Conservation (phyloP, 768 basidiomycete species). For the Boletus patriciae region DNA sequence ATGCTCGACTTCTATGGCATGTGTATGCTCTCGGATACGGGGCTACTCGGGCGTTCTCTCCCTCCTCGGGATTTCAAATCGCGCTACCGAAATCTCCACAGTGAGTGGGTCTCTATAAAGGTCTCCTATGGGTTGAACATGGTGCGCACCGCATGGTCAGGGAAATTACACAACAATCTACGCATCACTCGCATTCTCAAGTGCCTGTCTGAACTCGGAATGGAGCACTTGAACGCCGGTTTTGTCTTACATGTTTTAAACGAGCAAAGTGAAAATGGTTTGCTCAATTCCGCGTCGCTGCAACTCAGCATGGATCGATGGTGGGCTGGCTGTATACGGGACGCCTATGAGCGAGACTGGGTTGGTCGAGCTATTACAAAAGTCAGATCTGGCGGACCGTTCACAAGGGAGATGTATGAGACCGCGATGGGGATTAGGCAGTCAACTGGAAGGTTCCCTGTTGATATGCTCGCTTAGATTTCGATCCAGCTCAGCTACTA, state of each 20-base stretch:
- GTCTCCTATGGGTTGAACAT: not conserved
- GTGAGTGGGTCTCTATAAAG: slow-evolving; percentile 43
- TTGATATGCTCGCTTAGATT: not conserved
- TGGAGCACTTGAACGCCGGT: slow-evolving; percentile 62
- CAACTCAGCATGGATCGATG: slow-evolving; percentile 69
- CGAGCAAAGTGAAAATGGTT: slow-evolving; percentile 61
- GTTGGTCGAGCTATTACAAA: slow-evolving; percentile 49
- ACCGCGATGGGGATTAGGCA: slow-evolving; percentile 44
- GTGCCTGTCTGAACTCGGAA: slow-evolving; percentile 67
- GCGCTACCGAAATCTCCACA: slow-evolving; percentile 62
- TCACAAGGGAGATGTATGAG: slow-evolving; percentile 60
- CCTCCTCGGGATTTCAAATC: slow-evolving; percentile 50
- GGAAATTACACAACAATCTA: slow-evolving; percentile 70
- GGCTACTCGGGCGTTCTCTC: slow-evolving; percentile 53
- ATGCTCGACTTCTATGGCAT: slow-evolving; percentile 86
- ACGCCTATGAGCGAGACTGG: slow-evolving; percentile 58
- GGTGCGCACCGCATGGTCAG: slow-evolving; percentile 35
- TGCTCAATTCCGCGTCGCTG: slow-evolving; percentile 50
- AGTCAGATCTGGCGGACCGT: slow-evolving; percentile 48
- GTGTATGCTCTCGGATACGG: slow-evolving; percentile 57
- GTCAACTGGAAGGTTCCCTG: slow-evolving; percentile 14
- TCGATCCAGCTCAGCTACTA: not conserved
- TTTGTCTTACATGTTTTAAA: slow-evolving; percentile 68
- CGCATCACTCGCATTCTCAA: slow-evolving; percentile 78
- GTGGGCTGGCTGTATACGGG: slow-evolving; percentile 75